Base-by-base conservation (phyloP, 805 yeast species). In the Candida gorgasii region DNA sequence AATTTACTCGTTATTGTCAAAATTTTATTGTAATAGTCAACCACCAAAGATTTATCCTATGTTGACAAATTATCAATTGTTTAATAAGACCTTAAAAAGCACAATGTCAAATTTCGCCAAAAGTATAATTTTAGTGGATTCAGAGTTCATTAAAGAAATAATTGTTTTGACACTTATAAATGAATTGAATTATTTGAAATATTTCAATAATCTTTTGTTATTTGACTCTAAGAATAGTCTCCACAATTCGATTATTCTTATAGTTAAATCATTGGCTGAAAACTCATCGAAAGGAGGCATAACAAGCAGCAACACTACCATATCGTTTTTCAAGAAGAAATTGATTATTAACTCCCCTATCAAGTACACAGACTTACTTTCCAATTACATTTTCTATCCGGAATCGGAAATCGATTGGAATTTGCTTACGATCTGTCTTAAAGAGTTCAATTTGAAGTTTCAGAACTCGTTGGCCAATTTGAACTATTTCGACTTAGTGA, bases 231-330 rank as follows among this genome's bases (percentile, higher is more conserved):
- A 67, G 38, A 67, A 71, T 46, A 62, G 65, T 19, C 54, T 79
- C 8, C 84, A 79, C 47, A 77, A 78, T 52, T 67, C 80, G 0
- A 72, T 78, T 14, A 78, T 79, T 12, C 63, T 78, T 50, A 69
- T 76, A 7, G 78, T 77, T 49, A 76, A 74, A 34, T 45, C 47
- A 17, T 31, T 31, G 23, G 35, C 35, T 19, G 23, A 31, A n/a
- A n/a, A n/a, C n/a, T n/a, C n/a, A n/a, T n/a, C n/a, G n/a, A n/a
- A n/a, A n/a, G n/a, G n/a, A n/a, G n/a, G n/a, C n/a, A n/a, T n/a
- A n/a, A n/a, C n/a, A n/a, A n/a, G n/a, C n/a, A n/a, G n/a, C n/a
- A n/a, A 34, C 7, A 22, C 17, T 34, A 20, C n/a, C 7, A 5
- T 34, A 5, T 5, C 18, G 3, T 34, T 78, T 17, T 63, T 75